Conservation (phyloP, 164 flowering plant species). For the Buxus sempervirens region DNA sequence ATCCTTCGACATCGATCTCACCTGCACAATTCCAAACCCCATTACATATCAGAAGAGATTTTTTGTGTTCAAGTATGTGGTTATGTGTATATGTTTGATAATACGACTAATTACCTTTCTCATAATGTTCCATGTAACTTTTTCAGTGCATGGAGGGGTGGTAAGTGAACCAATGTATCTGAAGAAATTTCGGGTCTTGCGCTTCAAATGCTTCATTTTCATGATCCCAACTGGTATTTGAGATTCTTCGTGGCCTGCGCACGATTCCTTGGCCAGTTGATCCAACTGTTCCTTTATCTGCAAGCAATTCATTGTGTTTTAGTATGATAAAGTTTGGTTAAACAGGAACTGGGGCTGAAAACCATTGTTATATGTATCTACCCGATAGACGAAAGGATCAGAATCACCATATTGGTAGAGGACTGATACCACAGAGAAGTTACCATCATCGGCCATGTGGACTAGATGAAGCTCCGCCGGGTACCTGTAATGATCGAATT, state of each 20-base stretch:
- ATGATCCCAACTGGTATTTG: slow-evolving; percentile 27
- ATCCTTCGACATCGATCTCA: slow-evolving; percentile 47
- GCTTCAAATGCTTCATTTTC: slow-evolving; percentile 23
- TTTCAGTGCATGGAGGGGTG: slow-evolving; percentile 55
- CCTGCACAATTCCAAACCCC: slow-evolving; percentile 28
- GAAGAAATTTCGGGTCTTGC: slow-evolving; percentile 41
- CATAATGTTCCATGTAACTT: slow-evolving; percentile 52
- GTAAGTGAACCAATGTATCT: slow-evolving; percentile 60
- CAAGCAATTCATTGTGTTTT: background rate
- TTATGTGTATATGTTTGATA: too few relatives aligned
- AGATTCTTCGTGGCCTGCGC: slow-evolving; percentile 25
- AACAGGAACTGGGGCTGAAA: too few relatives aligned
- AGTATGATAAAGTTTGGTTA: too few relatives aligned
- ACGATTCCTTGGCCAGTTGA: slow-evolving; percentile 27
- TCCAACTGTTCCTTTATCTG: slow-evolving; percentile 27
- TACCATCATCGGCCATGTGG: slow-evolving; percentile 39
- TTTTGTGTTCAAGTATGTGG: too few relatives aligned
- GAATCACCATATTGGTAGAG: slow-evolving; percentile 39
- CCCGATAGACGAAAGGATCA: slow-evolving; percentile 47
- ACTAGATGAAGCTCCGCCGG: slow-evolving; percentile 65
- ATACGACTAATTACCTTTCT: slow-evolving; percentile 30
- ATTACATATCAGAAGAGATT: too few relatives aligned
- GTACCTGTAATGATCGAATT: slow-evolving; percentile 23
- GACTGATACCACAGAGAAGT: slow-evolving; percentile 40
- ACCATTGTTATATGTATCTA: too few relatives aligned